phyloP scores from a whole-genome alignment of 169 alveolate species.

The Plasmodium billcollinsi region DNA sequence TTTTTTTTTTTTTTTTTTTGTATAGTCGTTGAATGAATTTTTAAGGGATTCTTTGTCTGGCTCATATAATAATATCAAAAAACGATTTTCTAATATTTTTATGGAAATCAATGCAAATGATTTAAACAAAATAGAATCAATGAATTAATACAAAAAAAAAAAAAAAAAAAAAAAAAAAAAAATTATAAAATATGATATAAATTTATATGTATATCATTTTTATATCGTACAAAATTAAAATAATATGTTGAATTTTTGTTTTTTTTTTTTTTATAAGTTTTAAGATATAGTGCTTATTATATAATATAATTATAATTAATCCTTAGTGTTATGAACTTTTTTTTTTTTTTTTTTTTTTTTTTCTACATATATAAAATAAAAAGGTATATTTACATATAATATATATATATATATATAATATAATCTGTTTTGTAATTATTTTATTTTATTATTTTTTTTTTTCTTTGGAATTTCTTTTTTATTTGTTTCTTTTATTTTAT shows the following conservation, averaged over 20 bases:
- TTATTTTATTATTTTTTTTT: too few species aligned
- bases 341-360: too few species aligned
- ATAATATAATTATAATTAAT: too few species aligned
- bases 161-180: neutral
- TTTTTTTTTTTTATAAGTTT: conserved; percentile 3
- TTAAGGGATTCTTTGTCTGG: conserved; percentile 50
- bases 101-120: conserved; percentile 30
- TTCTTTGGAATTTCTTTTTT: too few species aligned
- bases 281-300: too few species aligned
- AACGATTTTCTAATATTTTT: conserved; percentile 43
- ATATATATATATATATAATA: too few species aligned
- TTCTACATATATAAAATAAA: too few species aligned
- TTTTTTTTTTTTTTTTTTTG: conserved; percentile 6
- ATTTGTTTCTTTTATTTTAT: too few species aligned
- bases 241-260: neutral
- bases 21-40: conserved; percentile 41
- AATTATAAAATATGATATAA: neutral
- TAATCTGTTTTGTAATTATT: too few species aligned
- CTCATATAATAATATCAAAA: conserved; percentile 19
- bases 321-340: too few species aligned
- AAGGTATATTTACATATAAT: too few species aligned
- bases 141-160: conserved; percentile 5
- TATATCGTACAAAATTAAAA: neutral
- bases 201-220: too few species aligned
- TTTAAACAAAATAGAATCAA: conserved; percentile 15